Percentiles rank a stretch among this genome's conserved stretches.
Conservation (phyloP, 2,329 filamentous ascomycete species). For the Diplodia seriata region DNA sequence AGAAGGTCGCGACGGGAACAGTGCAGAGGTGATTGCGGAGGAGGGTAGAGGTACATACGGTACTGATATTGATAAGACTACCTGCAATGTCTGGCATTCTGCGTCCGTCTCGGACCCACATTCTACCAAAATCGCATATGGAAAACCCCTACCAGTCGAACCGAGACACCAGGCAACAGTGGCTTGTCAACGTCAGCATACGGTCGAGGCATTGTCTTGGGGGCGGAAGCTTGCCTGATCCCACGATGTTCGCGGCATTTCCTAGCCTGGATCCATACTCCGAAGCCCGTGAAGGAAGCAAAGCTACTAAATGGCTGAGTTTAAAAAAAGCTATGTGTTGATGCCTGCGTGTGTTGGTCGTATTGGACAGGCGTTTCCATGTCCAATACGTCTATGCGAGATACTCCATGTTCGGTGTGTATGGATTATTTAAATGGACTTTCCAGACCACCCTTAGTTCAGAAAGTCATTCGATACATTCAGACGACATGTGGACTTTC, state of each 20-base stretch:
- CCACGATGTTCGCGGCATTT: background rate
- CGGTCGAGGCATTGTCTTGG: background rate
- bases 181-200: background rate
- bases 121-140: background rate
- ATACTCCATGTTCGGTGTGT: background rate
- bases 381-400: background rate
- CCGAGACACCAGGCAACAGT: background rate
- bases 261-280: background rate
- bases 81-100: background rate
- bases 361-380: background rate
- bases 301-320: background rate
- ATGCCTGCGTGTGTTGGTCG: background rate
- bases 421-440: background rate
- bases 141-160: background rate
- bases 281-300: background rate
- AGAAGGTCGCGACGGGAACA: background rate
- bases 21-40: background rate
- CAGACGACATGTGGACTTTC: background rate
- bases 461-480: background rate
- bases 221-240: background rate
- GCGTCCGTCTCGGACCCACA: background rate
- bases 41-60: background rate
- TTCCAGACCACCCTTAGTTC: background rate
- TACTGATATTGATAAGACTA: conserved; percentile 2
- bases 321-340: background rate